These are phyloP conservation scores for Endogone sp. DNA, from an alignment of 192 early-diverging fungal species.

Conservation along the genomic window DNA sequence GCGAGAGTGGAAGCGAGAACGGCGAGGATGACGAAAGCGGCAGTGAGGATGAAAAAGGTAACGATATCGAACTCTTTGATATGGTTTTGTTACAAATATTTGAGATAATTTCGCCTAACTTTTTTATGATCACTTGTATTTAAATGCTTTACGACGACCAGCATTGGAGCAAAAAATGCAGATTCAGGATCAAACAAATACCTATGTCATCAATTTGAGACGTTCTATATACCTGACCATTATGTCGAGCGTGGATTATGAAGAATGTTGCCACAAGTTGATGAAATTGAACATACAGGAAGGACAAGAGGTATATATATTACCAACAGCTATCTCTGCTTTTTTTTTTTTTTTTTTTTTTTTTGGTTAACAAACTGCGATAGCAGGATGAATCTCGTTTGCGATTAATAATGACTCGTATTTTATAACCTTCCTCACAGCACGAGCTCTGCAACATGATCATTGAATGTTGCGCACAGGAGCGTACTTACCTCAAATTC, in stretches of 20 bases:
- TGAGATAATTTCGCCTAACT: too few species aligned
- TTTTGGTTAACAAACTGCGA: too few species aligned
- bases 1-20: conserved; percentile 47
- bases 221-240: conserved; percentile 95
- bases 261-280: conserved; percentile 94
- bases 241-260: conserved; percentile 93
- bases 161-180: conserved; percentile 46
- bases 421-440: conserved; percentile 23
- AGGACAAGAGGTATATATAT: conserved; percentile 65
- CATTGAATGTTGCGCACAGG: conserved; percentile 95
- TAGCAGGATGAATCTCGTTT: too few species aligned
- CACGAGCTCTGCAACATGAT: conserved; percentile 95
- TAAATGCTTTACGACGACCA: conserved; percentile 2
- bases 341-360: too few species aligned
- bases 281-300: conserved; percentile 79
- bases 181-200: conserved; percentile 89
- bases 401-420: neutral
- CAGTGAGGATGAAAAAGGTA: conserved; percentile 46
- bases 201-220: conserved; percentile 82
- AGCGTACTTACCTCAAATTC: conserved; percentile 90
- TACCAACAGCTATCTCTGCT: neutral
- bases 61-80: conserved; percentile 12
- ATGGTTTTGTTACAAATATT: neutral
- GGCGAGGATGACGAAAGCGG: conserved; percentile 55
- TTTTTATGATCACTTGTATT: too few species aligned